phyloP scores from a whole-genome alignment of 805 yeast species.

The Clavispora fructus region DNA sequence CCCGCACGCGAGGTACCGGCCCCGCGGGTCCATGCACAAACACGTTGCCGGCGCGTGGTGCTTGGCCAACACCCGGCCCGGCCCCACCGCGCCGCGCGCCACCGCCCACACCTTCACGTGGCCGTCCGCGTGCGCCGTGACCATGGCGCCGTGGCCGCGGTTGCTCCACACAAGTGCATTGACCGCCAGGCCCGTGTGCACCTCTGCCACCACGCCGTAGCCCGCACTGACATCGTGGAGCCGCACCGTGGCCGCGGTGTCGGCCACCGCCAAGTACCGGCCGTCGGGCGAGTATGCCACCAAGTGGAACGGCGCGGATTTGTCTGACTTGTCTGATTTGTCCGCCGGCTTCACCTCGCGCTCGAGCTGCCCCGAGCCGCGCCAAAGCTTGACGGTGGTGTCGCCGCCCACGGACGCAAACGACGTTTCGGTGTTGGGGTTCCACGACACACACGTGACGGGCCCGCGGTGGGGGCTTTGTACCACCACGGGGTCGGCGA shows the following conservation, averaged over 20 bases:
- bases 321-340: no score
- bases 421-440: constrained; percentile 40
- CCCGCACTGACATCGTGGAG: constrained; percentile 30
- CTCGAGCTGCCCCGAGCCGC: constrained; percentile 8
- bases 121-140: constrained; percentile 46
- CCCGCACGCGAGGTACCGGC: constrained; percentile 47
- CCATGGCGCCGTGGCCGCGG: constrained; percentile 27
- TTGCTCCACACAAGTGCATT: constrained; percentile 45
- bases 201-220: constrained; percentile 22
- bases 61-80: constrained; percentile 20
- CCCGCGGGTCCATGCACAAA: constrained; percentile 48
- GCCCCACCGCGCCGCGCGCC: constrained; percentile 1
- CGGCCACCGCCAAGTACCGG: constrained; percentile 38
- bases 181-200: constrained; percentile 22
- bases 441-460: constrained; percentile 44
- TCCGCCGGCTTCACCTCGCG: constrained; percentile 17
- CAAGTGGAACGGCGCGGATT: constrained; percentile 13
- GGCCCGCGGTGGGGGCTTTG: constrained; percentile 36
- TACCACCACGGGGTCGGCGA: constrained; percentile 35
- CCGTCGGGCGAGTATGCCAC: constrained; percentile 45
- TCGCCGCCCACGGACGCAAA: constrained; percentile 50
- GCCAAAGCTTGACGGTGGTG: constrained; percentile 33
- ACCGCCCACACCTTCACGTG: constrained; percentile 21
- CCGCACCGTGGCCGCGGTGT: constrained; percentile 31
- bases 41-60: constrained; percentile 50